These are phyloP conservation scores for Physcomitrium patens DNA, from an alignment of 225 moss, liverwort and hornwort genomes.

Conservation along the genomic window DNA sequence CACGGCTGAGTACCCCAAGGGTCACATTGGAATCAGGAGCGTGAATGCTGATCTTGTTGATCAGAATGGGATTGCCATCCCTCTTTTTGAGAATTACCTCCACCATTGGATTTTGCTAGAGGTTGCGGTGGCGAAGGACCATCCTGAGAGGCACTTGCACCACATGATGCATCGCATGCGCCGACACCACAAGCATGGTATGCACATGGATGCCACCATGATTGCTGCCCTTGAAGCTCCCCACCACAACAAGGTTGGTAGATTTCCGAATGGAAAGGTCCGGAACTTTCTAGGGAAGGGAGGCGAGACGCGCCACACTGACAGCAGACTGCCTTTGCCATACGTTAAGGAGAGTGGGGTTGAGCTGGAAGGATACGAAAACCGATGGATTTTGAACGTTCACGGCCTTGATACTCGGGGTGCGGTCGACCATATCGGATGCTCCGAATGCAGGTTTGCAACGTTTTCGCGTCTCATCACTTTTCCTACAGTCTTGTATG, in stretches of 20 bases:
- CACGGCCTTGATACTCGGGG: constrained; percentile 58
- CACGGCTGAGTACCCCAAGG: constrained; percentile 29
- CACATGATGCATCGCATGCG: constrained; percentile 38
- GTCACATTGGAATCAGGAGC: constrained; percentile 50
- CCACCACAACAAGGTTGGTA: not conserved
- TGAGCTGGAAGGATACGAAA: constrained; percentile 30
- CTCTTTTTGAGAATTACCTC: constrained; percentile 42
- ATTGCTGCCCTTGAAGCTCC: constrained; percentile 28
- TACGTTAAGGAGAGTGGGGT: constrained; percentile 37
- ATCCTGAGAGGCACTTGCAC: constrained; percentile 28
- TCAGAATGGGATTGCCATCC: constrained; percentile 31
- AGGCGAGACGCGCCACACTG: constrained; percentile 50
- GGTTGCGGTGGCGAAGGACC: constrained; percentile 40
- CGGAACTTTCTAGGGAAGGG: constrained; percentile 37
- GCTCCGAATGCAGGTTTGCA: constrained; percentile 55
- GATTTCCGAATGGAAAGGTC: not conserved
- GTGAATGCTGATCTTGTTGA: constrained; percentile 45
- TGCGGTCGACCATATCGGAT: constrained; percentile 37
- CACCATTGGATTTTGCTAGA: constrained; percentile 50
- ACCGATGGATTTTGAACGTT: constrained; percentile 42
- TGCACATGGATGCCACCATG: constrained; percentile 11
- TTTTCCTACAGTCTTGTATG: too few relatives aligned
- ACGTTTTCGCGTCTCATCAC: too few relatives aligned
- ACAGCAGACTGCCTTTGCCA: constrained; percentile 19
- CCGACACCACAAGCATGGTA: constrained; percentile 24